Percentiles rank a stretch among this genome's conserved stretches.
Conservation (phyloP, 1,284 basidiomycete genomes). For the Austroboletus rostrupii region DNA sequence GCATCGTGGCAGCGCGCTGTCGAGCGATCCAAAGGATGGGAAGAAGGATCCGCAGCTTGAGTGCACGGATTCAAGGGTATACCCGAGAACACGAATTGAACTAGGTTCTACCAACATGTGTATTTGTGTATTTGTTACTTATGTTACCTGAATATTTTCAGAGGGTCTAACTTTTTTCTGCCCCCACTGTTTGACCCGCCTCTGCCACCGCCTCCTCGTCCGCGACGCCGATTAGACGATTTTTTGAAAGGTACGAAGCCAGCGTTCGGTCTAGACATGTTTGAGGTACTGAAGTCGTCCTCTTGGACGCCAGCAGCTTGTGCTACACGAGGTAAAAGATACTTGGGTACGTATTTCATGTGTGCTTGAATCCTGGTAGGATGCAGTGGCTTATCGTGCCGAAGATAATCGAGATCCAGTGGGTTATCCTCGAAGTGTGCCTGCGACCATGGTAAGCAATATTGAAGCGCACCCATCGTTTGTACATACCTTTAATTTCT, state of each 20-base stretch:
- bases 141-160: conserved; percentile 66
- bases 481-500: conserved; percentile 86
- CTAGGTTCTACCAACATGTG: neutral
- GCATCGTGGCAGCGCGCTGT: conserved; percentile 83
- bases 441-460: conserved; percentile 38
- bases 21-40: conserved; percentile 78
- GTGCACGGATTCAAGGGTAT: neutral
- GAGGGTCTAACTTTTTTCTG: conserved; percentile 66
- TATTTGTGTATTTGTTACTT: neutral
- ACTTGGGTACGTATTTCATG: conserved; percentile 94
- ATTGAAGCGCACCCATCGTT: neutral
- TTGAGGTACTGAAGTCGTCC: conserved; percentile 16
- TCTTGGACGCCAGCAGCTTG: conserved; percentile 38
- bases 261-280: conserved; percentile 27
- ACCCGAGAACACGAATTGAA: neutral
- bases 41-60: conserved; percentile 50
- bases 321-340: conserved; percentile 83
- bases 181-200: conserved; percentile 39
- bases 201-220: conserved; percentile 45
- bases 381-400: conserved; percentile 93
- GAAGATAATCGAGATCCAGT: conserved; percentile 86
- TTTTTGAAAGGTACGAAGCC: conserved; percentile 75
- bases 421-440: conserved; percentile 99
- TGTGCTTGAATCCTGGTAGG: conserved; percentile 86
- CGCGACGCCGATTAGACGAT: conserved; percentile 42